Conservation (phyloP, 768 basidiomycete species). For the Boletus edulis region DNA sequence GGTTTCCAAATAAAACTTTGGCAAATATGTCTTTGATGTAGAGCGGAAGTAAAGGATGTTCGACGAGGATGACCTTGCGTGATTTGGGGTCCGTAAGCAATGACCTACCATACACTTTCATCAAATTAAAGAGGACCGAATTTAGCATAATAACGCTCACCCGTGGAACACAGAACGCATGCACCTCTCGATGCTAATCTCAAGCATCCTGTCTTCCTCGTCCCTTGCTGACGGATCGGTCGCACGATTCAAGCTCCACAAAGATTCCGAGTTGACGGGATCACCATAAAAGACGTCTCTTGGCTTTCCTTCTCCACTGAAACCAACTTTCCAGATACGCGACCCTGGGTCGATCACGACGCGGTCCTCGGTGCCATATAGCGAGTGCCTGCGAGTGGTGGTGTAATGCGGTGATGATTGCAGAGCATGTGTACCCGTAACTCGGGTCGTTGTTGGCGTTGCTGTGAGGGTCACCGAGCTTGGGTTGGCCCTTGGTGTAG, state of each 20-base stretch:
- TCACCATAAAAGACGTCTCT: slow-evolving; percentile 79
- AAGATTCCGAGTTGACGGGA: slow-evolving; percentile 36
- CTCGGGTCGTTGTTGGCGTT: slow-evolving; percentile 58
- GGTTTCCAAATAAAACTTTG: slow-evolving; percentile 82
- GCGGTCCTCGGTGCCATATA: slow-evolving; percentile 96
- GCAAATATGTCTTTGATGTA: slow-evolving; percentile 89
- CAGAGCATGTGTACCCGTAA: slow-evolving; percentile 45
- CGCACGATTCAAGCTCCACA: slow-evolving; percentile 65
- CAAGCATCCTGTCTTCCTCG: slow-evolving; percentile 74
- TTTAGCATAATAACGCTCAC: slow-evolving; percentile 43
- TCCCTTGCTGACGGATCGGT: slow-evolving; percentile 52
- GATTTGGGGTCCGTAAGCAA: slow-evolving; percentile 93
- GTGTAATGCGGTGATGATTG: slow-evolving; percentile 82
- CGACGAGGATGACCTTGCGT: slow-evolving; percentile 89
- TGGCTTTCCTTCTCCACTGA: slow-evolving; percentile 92
- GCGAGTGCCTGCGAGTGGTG: slow-evolving; percentile 83
- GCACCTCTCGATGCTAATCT: slow-evolving; percentile 62
- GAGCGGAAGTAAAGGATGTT: slow-evolving; percentile 83
- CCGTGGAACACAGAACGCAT: slow-evolving; percentile 81
- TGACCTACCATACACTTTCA: slow-evolving; percentile 51
- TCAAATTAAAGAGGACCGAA: slow-evolving; percentile 8
- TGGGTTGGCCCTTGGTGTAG: slow-evolving; percentile 32
- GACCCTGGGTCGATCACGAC: slow-evolving; percentile 95
- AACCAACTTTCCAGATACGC: slow-evolving; percentile 94
- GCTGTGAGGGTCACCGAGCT: slow-evolving; percentile 30